These are phyloP conservation scores for Pseudogymnoascus sp. DNA, from an alignment of 2,329 filamentous ascomycete genomes.

Conservation along the genomic window DNA sequence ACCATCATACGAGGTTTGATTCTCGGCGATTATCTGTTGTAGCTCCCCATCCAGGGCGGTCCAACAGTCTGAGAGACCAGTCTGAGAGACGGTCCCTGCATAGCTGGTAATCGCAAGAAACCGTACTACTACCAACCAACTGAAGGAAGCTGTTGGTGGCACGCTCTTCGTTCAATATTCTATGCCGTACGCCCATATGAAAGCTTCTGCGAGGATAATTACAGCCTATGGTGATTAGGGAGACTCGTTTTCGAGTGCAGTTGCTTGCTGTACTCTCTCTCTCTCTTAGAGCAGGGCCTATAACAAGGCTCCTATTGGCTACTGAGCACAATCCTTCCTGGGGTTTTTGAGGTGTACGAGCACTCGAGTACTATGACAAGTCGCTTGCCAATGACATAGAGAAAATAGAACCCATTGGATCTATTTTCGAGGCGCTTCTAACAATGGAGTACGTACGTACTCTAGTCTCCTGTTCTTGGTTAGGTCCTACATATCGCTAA, in stretches of 20 bases:
- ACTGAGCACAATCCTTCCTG: not conserved
- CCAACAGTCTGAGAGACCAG: too few species aligned
- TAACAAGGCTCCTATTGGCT: not conserved
- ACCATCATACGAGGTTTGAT: too few species aligned
- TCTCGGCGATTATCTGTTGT: too few species aligned
- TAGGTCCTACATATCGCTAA: not conserved
- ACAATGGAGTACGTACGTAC: not conserved
- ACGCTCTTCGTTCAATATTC: not conserved
- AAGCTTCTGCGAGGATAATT: not conserved
- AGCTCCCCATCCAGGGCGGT: too few species aligned
- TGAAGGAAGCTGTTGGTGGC: not conserved
- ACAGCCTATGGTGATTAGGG: not conserved
- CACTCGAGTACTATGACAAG: not conserved
- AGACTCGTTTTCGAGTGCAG: not conserved
- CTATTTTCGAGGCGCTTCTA: not conserved
- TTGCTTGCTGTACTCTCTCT: not conserved
- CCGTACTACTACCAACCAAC: not conserved
- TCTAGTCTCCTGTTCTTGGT: not conserved
- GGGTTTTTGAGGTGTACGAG: not conserved
- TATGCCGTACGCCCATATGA: not conserved
- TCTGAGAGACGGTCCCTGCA: not conserved
- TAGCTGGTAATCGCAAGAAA: not conserved
- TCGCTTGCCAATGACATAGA: too few species aligned
- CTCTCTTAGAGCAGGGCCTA: not conserved
- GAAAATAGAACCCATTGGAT: not conserved